Conservation (phyloP, 805 yeast species). For the Starmerella sirachaensis region DNA sequence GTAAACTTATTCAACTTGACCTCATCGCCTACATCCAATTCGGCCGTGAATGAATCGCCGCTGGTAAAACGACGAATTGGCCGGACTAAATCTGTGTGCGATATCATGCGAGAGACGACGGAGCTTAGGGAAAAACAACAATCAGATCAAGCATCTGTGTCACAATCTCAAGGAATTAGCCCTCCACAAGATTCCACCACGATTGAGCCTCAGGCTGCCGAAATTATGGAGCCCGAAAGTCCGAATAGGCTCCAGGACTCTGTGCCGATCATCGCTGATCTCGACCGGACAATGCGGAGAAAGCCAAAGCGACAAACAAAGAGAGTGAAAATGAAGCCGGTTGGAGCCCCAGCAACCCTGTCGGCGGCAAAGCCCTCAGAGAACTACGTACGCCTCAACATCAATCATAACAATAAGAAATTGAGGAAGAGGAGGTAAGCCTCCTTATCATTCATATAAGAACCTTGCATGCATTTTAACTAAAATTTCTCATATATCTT, state of each 20-base stretch:
- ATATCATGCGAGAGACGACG: constrained; percentile 13
- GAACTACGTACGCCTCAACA: constrained; percentile 17
- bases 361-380: constrained; percentile 14
- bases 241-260: too few relatives aligned
- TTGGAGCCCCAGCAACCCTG: constrained; percentile 3
- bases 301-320: constrained; percentile 20
- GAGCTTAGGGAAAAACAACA: too few relatives aligned
- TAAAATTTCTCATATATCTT: constrained; percentile 5
- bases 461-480: not conserved
- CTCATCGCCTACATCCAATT: not conserved
- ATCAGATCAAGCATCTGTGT: too few relatives aligned
- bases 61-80: constrained; percentile 7
- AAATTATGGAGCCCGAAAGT: too few relatives aligned
- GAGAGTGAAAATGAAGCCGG: constrained; percentile 17
- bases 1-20: constrained; percentile 5
- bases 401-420: constrained; percentile 10
- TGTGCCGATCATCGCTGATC: too few relatives aligned
- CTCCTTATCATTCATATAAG: not conserved
- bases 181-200: too few relatives aligned
- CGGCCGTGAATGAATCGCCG: constrained; percentile 11
- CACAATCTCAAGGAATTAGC: too few relatives aligned
- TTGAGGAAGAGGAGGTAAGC: not conserved
- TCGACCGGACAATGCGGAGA: constrained; percentile 1
- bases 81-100: constrained; percentile 14
- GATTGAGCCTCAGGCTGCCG: too few relatives aligned